Conservation (phyloP, 2,329 filamentous ascomycete species). For the Sclerotinia subarctica region DNA sequence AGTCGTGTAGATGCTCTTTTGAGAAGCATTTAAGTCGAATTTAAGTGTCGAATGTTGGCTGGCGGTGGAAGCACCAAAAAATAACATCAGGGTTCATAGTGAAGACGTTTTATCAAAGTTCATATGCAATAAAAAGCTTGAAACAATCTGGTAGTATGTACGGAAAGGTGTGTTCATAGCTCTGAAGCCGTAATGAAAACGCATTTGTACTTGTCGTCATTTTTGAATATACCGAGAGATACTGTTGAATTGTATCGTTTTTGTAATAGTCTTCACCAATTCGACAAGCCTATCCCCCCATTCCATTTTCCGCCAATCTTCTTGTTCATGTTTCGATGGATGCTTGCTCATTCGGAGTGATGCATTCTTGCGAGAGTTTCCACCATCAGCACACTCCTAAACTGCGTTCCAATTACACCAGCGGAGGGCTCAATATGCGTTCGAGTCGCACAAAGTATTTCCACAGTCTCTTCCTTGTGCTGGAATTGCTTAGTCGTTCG, state of each 20-base stretch:
- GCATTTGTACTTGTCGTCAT: neutral
- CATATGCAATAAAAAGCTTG: neutral
- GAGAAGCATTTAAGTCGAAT: neutral
- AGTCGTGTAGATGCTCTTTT: neutral
- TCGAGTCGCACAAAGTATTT: neutral
- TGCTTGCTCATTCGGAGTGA: neutral
- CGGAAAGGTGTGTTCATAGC: neutral
- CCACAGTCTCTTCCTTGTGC: neutral
- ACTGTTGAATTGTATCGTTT: neutral
- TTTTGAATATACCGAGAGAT: neutral
- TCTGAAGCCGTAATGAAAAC: neutral
- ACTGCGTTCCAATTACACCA: neutral
- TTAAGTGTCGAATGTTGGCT: neutral
- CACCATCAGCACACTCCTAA: neutral
- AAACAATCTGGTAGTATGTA: neutral
- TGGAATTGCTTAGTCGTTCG: neutral
- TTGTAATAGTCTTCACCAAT: neutral
- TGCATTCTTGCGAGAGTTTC: neutral
- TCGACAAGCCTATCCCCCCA: accelerated
- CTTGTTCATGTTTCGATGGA: neutral
- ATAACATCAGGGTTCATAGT: neutral
- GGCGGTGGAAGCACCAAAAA: neutral
- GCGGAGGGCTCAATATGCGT: too few species aligned
- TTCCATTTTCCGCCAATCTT: neutral
- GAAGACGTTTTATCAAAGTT: neutral